phyloP scores from a whole-genome alignment of 2,329 filamentous ascomycete genomes.

The Aspergillus arachidicola region DNA sequence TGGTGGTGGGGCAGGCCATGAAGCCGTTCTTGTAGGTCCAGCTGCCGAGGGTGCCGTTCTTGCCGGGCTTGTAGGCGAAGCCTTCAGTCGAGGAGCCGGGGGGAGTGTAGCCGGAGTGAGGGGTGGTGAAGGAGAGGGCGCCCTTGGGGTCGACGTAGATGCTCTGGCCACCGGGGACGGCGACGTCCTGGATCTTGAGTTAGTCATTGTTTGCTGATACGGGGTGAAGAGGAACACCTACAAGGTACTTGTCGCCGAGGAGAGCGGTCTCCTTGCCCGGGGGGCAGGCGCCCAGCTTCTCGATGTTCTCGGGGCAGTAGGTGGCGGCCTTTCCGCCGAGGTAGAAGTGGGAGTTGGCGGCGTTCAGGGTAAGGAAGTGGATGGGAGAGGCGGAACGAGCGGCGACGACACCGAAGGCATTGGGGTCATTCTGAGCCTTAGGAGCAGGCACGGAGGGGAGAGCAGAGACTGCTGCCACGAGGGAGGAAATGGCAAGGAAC shows the following conservation, averaged over 20 bases:
- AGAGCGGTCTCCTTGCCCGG: constrained; percentile 52
- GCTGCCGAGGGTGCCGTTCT: constrained; percentile 22
- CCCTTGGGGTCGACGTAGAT: constrained; percentile 60
- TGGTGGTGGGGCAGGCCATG: constrained; percentile 44
- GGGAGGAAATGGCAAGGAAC: constrained; percentile 26
- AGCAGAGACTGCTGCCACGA: constrained; percentile 27
- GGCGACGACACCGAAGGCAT: constrained; percentile 46
- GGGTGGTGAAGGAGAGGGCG: constrained; percentile 56
- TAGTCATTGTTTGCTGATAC: neutral
- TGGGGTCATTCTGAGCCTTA: neutral
- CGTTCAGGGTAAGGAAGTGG: constrained; percentile 50
- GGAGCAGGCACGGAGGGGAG: constrained; percentile 21
- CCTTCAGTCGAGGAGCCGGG: constrained; percentile 52
- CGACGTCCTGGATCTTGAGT: constrained; percentile 40
- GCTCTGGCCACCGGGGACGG: constrained; percentile 64
- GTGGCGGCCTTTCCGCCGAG: constrained; percentile 49
- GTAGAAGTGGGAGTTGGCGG: constrained; percentile 50
- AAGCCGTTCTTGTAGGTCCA: constrained; percentile 41
- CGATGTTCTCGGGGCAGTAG: constrained; percentile 51
- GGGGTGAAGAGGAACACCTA: constrained; percentile 18
- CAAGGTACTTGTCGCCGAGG: constrained; percentile 38
- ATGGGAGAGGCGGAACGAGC: constrained; percentile 50
- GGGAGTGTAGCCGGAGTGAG: constrained; percentile 58
- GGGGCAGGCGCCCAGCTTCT: constrained; percentile 36
- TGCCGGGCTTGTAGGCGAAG: constrained; percentile 46